Base-by-base conservation (phyloP, 2,329 filamentous ascomycete species). In the Verticillium nonalfalfae region DNA sequence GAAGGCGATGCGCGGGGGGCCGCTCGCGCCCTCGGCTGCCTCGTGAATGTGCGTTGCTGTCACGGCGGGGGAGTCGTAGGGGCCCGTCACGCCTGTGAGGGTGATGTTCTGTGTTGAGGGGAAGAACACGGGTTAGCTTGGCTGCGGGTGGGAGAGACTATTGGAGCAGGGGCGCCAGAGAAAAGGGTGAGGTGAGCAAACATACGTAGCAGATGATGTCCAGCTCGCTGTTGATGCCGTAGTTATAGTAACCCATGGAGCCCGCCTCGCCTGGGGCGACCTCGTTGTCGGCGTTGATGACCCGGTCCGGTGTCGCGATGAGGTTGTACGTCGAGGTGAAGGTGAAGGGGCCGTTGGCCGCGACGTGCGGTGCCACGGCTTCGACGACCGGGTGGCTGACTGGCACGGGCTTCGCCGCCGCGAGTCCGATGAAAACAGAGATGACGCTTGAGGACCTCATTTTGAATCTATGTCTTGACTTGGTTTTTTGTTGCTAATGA, bases 11-110 rank as follows among this genome's bases (percentile, higher is more conserved):
- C 80, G 66, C 10, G 80, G 80, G 34, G 80, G 79, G 7, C 80
- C 80, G 11, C 74, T 69, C 11, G 68, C 66, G 59, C 79, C 79
- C 55, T 70, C 72, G 2, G 67, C 73, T 4, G 74, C 79, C 66
- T 81, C 71, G 70, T 82, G 80, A 64, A 83, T 74, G 67, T 83
- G 80, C 4, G 80, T 82, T 56, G 80, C 78, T 7, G 79, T 82
- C 5, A 67, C 61, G 31, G 80, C 80, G 1, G 75, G 71, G 1
- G 78, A 80, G 57, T 70, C 66, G 67, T 82, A 82, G 4, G 72
- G 68, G 59, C 80, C 80, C 10, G 71, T 72, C 50, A 82, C 76
- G 64, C 74, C 74, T 59, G 73, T 70, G 40, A 83, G 73, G n/a
- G 73, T 78, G 68, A 82, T 83, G 70, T 81, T 76, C 72, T 73